phyloP scores from a whole-genome alignment of 805 yeast genomes.

The Starmera quercuum region DNA sequence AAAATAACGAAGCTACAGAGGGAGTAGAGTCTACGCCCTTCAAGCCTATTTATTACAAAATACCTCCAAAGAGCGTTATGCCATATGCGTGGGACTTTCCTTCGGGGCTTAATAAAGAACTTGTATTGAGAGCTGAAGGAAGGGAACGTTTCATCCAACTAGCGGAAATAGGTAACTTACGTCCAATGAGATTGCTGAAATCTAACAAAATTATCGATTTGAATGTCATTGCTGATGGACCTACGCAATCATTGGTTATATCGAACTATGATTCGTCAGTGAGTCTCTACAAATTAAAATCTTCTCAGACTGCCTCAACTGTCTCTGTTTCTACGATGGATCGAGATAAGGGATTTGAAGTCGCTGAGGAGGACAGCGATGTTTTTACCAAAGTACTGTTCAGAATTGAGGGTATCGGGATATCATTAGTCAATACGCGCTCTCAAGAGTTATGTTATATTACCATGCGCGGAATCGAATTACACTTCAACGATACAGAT shows the following conservation, averaged over 20 bases:
- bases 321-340: constrained; percentile 22
- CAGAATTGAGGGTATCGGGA: constrained; percentile 76
- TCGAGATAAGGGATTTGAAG: constrained; percentile 44
- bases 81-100: constrained; percentile 99
- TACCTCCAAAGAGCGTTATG: constrained; percentile 91
- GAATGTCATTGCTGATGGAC: constrained; percentile 94
- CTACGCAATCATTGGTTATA: constrained; percentile 80
- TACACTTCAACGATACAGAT: constrained; percentile 77
- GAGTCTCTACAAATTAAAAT: constrained; percentile 57
- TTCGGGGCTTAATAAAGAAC: constrained; percentile 76
- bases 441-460: constrained; percentile 75
- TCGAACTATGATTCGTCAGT: constrained; percentile 73
- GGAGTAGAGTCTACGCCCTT: constrained; percentile 43
- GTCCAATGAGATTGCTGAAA: constrained; percentile 73
- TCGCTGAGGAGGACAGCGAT: constrained; percentile 29
- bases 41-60: constrained; percentile 69
- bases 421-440: constrained; percentile 70
- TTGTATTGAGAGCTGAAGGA: constrained; percentile 64
- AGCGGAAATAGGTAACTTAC: constrained; percentile 87
- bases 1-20: constrained; percentile 52
- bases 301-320: constrained; percentile 23
- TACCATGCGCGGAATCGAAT: constrained; percentile 74
- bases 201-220: constrained; percentile 60
- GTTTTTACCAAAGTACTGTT: constrained; percentile 38
- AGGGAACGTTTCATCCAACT: constrained; percentile 73